Evolutionary conservation across 1,284 basidiomycete species (phyloP), one percentile per base, ranked within the genome.

Genomic region (Ustilago curta): DNA sequence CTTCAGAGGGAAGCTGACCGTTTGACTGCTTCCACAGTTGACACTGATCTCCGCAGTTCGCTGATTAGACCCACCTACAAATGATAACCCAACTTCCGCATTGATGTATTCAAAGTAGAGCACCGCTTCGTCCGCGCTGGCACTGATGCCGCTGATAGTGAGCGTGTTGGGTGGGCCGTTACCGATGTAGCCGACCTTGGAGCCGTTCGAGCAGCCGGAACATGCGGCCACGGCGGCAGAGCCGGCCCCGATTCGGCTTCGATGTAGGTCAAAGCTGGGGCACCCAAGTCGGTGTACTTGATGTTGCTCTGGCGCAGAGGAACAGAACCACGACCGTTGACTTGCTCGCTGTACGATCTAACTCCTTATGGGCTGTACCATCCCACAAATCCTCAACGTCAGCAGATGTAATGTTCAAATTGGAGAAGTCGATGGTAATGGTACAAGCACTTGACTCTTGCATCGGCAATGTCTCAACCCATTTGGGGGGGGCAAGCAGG

Each of bases 61-160:
- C 3, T 52, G 61, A 50, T 76, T 77, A 42, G 68, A 64, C 4
- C 56, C 59, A 8, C 66, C 65, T 6, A 32, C 48, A 23, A 67
- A 67, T 3, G 61, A 61, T 52, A 64, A 76, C 8, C 57, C 52
- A 12, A 78, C 67, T 6, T 78, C 65, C 14, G 64, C 60, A 44
- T 78, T 78, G 60, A 78, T 58, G 49, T 78, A 78, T 57, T 78
- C 76, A 50, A 78, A 70, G 47, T 69, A 61, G n/a, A 78, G 49
- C 25, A 64, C 60, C 4, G 53, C 53, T 21, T 62, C 59, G 16
- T 62, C 53, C 3, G 43, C 50, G 21, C 42, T 58, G 1, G 68
- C 58, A 14, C 44, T 42, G 54, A 78, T 50, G 40, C 55, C 59
- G 29, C 55, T 53, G 35, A 77, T 45, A 8, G 67, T 68, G 8